Base-by-base conservation (phyloP, 345 rosid genomes). In the Eutrema japonicum region DNA sequence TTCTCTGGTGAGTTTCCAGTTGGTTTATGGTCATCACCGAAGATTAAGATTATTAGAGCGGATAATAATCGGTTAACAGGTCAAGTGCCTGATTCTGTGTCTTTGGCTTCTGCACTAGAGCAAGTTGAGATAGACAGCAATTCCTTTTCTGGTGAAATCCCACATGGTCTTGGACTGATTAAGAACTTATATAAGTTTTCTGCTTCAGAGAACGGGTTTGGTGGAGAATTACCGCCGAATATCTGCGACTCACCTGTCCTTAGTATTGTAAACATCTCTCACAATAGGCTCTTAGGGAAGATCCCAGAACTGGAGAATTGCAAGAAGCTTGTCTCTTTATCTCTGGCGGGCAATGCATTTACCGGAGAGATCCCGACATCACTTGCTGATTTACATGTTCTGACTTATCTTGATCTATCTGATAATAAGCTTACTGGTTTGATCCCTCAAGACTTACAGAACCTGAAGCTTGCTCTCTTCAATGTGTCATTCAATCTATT, bases 121-220 rank as follows among this genome's bases (percentile, higher is more conserved):
- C 97, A 93, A 84, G 86, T 91, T 78, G 96, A 91, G 85, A 86
- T 93, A 30, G 96, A 91, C 69, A 88, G 88, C 82, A 93, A 93
- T 74, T 85, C 83, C 47, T 89, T 91, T 51, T 65, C 88, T 47
- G 82, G 96, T 67, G 75, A 74, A 68, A 85, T 93, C 55, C 95
- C 97, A 1, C 81, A 47, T 9, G 96, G 92, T 69, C 91, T 89
- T 75, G 98, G 96, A 48, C 56, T 76, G 63, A 82, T 91, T 42
- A 93, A 84, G 94, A 89, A 78, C 83, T 81, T 93, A 41, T 93
- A 93, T 52, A 89, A 94, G 74, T 93, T 93, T 60, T 91, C 97
- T 49, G 96, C 91, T 47, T 89, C 98, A 30, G 81, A 79, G 51
- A 93, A 93, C 73, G 68, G 50, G 30, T 84, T 93, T 59, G 63